phyloP scores from a whole-genome alignment of 1,139 yeast species.

The Nematodospora anomalae region DNA sequence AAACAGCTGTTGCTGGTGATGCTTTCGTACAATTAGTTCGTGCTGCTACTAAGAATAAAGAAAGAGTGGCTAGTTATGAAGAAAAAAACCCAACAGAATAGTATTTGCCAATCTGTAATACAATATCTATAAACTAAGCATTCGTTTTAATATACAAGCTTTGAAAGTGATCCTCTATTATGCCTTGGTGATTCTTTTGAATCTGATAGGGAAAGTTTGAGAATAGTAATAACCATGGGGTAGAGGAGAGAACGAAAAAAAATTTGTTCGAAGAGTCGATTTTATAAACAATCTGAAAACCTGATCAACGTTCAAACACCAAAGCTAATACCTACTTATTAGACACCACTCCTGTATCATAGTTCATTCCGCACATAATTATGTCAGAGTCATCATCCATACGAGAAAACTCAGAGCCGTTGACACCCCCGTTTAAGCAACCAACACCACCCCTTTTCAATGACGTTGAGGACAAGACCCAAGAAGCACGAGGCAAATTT shows the following conservation, averaged over 20 bases:
- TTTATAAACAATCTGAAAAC: too few species aligned
- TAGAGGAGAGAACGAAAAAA: neutral
- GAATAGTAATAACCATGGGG: neutral
- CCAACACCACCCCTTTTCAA: conserved; percentile 36
- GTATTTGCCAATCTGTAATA: too few species aligned
- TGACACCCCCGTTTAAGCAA: conserved; percentile 11
- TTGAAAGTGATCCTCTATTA: neutral
- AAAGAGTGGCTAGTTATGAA: conserved; percentile 47
- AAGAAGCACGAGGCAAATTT: conserved; percentile 68
- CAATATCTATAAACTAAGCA: neutral
- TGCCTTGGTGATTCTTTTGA: neutral
- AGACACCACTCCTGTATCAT: neutral
- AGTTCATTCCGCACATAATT: neutral
- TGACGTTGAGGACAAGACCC: conserved; percentile 59
- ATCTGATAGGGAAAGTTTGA: neutral
- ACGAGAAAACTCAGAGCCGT: conserved; percentile 7
- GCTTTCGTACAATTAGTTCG: conserved; percentile 75
- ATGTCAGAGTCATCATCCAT: conserved; percentile 4
- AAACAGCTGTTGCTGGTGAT: conserved; percentile 26
- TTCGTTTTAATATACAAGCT: neutral
- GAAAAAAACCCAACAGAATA: too few species aligned
- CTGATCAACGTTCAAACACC: too few species aligned
- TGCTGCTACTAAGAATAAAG: conserved; percentile 69
- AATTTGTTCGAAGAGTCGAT: conserved; percentile 1
- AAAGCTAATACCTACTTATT: too few species aligned